Evolutionary conservation across 2,329 filamentous ascomycete species (phyloP).

Genomic region (Lasiodiplodia citricola): DNA sequence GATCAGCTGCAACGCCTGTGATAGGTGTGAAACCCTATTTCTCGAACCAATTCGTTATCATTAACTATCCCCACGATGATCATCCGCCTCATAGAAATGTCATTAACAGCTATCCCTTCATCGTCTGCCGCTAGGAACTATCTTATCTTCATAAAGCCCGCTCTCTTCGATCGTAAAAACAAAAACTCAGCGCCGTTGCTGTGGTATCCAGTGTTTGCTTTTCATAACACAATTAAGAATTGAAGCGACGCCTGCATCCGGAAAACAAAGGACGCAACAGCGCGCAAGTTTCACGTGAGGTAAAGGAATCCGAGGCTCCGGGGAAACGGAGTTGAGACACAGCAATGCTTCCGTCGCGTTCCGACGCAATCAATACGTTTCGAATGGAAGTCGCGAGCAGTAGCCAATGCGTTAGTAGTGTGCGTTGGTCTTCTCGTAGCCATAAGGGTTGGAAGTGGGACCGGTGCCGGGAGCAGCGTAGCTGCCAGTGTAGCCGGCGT

Average conservation of each 20-base stretch:
- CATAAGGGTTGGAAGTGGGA: conserved; percentile 48
- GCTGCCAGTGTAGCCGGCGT: conserved; percentile 28
- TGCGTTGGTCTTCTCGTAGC: conserved; percentile 39
- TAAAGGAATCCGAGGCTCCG: not conserved
- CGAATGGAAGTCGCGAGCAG: not conserved
- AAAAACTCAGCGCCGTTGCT: not conserved
- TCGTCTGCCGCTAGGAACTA: not conserved
- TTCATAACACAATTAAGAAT: conserved; percentile 23
- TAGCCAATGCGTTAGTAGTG: not conserved
- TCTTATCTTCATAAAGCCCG: not conserved
- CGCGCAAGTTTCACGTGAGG: not conserved
- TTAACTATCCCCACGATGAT: not conserved
- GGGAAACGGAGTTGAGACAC: not conserved
- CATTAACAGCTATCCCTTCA: not conserved
- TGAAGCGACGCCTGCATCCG: not conserved
- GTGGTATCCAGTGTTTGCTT: conserved; percentile 12
- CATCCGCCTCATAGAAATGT: conserved; percentile 8
- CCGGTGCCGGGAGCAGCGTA: conserved; percentile 41
- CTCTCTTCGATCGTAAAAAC: conserved; percentile 1
- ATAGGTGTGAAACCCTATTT: not conserved
- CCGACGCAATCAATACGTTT: not conserved
- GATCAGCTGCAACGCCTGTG: not conserved
- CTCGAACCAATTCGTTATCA: not conserved
- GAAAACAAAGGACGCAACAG: not conserved
- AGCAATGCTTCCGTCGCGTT: not conserved